phyloP scores from a whole-genome alignment of 2,329 filamentous ascomycete genomes.

The Cladophialophora immunda region DNA sequence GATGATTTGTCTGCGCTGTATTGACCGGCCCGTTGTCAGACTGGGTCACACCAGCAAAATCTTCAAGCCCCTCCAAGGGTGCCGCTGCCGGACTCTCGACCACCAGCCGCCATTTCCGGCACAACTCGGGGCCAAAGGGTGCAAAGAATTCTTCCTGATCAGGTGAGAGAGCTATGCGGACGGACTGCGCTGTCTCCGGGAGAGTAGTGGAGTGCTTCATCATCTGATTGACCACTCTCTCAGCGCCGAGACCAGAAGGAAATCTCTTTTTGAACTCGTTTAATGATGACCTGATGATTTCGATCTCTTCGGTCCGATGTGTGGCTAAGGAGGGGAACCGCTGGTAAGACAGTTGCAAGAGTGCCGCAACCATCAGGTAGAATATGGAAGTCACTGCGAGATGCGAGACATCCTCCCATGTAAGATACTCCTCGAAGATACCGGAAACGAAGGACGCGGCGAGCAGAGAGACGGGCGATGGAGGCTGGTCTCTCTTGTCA shows the following conservation, averaged over 20 bases:
- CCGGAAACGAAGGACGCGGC: conserved; percentile 36
- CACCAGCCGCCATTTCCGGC: conserved; percentile 16
- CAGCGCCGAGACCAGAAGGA: conserved; percentile 33
- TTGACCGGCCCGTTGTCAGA: not conserved
- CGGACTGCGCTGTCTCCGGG: not conserved
- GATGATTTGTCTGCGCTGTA: not conserved
- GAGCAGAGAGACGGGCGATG: conserved; percentile 28
- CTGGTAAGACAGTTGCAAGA: conserved; percentile 35
- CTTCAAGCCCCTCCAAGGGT: not conserved
- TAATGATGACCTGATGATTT: conserved; percentile 29
- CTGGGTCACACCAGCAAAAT: not conserved
- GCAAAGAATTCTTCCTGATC: conserved; percentile 25
- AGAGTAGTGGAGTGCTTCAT: conserved; percentile 9
- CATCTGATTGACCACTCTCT: conserved; percentile 32
- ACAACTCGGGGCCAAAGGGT: conserved; percentile 23
- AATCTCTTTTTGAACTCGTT: conserved; percentile 34
- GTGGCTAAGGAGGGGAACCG: conserved; percentile 30
- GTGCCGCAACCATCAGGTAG: conserved; percentile 34
- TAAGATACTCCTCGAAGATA: conserved; percentile 36
- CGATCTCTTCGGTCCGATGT: conserved; percentile 26
- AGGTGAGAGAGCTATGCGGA: not conserved
- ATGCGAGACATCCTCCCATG: conserved; percentile 32
- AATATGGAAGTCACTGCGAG: conserved; percentile 35
- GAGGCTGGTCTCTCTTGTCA: conserved; percentile 26
- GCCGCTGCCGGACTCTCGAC: not conserved